Percentiles rank a stretch among this genome's conserved stretches.
phyloP scores from a whole-genome alignment of 768 basidiomycete genomes.

The Punctularia strigosozonata region DNA sequence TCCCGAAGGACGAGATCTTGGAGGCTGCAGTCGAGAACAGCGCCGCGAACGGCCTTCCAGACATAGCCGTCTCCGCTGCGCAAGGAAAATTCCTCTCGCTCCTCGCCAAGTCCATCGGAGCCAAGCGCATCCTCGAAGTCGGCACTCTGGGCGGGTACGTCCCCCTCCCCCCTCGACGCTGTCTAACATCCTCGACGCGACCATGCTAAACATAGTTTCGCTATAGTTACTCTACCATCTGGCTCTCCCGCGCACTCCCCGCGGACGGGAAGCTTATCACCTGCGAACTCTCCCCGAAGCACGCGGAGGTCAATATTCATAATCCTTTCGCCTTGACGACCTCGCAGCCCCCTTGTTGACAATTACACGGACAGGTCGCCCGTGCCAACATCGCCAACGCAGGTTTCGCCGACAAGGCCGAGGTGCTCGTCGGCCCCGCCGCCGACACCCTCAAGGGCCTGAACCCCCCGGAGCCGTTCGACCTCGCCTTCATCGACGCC shows the following conservation, averaged over 20 bases:
- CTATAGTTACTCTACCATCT: constrained; percentile 23
- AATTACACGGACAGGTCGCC: constrained; percentile 32
- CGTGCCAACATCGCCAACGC: constrained; percentile 43
- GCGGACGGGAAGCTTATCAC: constrained; percentile 37
- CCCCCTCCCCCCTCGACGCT: neutral
- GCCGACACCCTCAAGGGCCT: constrained; percentile 36
- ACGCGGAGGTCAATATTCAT: constrained; percentile 29
- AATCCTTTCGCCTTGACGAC: neutral
- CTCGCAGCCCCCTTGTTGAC: neutral
- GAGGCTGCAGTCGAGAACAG: constrained; percentile 29
- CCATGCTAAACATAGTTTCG: neutral
- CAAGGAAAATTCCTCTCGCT: constrained; percentile 51
- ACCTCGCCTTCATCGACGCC: constrained; percentile 64
- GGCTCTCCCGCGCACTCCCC: constrained; percentile 28
- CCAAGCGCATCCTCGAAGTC: constrained; percentile 50
- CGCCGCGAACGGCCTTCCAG: constrained; percentile 32
- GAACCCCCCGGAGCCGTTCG: constrained; percentile 38
- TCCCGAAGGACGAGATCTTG: constrained; percentile 29
- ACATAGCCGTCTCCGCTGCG: constrained; percentile 36
- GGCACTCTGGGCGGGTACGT: constrained; percentile 55
- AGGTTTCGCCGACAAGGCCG: constrained; percentile 35
- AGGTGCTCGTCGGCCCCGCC: constrained; percentile 41
- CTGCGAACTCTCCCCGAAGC: constrained; percentile 29
- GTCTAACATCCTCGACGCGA: no score
- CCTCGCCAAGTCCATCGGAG: constrained; percentile 35